These are phyloP conservation scores for Serendipita sp. DNA, from an alignment of 768 basidiomycete genomes.

Conservation along the genomic window DNA sequence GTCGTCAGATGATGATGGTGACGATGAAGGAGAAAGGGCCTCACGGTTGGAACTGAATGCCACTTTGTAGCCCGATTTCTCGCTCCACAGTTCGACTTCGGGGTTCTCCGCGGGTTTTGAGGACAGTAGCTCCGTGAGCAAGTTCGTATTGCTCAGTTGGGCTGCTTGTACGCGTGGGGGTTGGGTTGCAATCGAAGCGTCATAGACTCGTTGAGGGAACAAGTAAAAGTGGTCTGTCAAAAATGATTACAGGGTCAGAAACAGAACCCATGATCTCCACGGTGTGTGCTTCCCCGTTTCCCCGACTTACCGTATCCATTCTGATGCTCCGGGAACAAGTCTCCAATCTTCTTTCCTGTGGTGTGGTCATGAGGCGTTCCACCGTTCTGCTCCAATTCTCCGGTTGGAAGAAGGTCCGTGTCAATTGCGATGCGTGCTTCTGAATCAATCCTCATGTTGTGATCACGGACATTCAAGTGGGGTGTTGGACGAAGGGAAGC, in stretches of 20 bases:
- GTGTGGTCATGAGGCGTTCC: constrained; percentile 35
- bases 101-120: constrained; percentile 18
- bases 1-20: not conserved
- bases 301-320: constrained; percentile 43
- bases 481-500: constrained; percentile 40
- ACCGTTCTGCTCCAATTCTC: constrained; percentile 31
- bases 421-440: constrained; percentile 38
- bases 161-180: constrained; percentile 35
- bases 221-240: constrained; percentile 51
- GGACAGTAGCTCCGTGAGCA: constrained; percentile 29
- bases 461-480: constrained; percentile 25
- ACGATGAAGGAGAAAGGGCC: constrained; percentile 16
- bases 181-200: constrained; percentile 13
- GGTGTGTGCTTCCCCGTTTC: not conserved
- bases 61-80: constrained; percentile 42
- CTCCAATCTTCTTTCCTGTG: constrained; percentile 36
- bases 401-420: constrained; percentile 34
- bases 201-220: constrained; percentile 23
- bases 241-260: no score
- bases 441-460: constrained; percentile 26
- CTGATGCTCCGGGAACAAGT: constrained; percentile 31
- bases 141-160: constrained; percentile 30
- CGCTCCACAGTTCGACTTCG: constrained; percentile 38
- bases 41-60: constrained; percentile 56
- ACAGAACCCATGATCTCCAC: not conserved